Evolutionary conservation across 2,329 filamentous ascomycete species (phyloP), one percentile per base, ranked within the genome.

Genomic region (Claviceps maximensis): DNA sequence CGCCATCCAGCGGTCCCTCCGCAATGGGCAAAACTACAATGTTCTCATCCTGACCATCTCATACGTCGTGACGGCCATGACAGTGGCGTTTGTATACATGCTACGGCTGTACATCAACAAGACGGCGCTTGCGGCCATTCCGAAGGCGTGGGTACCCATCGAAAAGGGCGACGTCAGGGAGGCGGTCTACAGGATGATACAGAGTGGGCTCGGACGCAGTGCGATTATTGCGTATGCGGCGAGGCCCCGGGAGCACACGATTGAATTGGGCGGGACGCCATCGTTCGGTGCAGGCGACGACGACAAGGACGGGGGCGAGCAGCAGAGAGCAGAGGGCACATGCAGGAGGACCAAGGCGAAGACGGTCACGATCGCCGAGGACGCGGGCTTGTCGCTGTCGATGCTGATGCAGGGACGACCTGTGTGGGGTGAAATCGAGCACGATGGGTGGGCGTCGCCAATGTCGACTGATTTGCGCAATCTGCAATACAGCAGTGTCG

Each of bases 391-490:
- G 52, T 69, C 68, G 25, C 68, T 75, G 57, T 64, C 74, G 45
- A 79, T 85, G 27, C 70, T 74, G 6, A 67, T 68, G 9, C 67
- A 68, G 12, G 64, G 79, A 71, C 58, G 62, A n/a, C 68, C 74
- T 2, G 72, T 80, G 23, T 97, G 91, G 91, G 89, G 87, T 23
- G 71, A 80, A n/a, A 82, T 97, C 51, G 80, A 87, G 55, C 93
- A 98, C 65, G 75, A 82, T 17, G 93, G 91, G 50, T 97, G 93
- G 91, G 85, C 86, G 2, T 87, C 89, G 2, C 91, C 91, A 6
- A 78, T 79, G 31, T 85, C 82, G 1, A 72, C 78, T 9, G 86
- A 93, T 62, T 71, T 93, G 19, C 83, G 88, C 4, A 82, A 88
- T 62, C 70, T 97, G n/a, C 83, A 94, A 58, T 97, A 95, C 67